These are phyloP conservation scores for Entoloma clypeatum DNA, from an alignment of 1,284 basidiomycete genomes.

Conservation along the genomic window DNA sequence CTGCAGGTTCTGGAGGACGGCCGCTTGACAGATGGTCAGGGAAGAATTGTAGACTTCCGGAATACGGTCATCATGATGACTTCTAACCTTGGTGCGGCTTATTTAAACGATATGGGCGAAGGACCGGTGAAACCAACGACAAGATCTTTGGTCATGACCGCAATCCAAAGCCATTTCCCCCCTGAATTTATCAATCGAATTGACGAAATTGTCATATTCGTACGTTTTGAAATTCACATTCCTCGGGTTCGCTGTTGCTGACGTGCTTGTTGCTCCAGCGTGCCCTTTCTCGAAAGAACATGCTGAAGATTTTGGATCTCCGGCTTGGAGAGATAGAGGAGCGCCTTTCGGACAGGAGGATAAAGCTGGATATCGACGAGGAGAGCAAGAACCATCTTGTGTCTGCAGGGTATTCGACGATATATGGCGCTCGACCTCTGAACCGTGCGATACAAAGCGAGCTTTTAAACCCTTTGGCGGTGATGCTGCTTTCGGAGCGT, in stretches of 20 bases:
- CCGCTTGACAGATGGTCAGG: constrained; percentile 87
- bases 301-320: constrained; percentile 83
- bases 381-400: constrained; percentile 81
- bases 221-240: constrained; percentile 36
- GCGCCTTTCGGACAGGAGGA: constrained; percentile 77
- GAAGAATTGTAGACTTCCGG: constrained; percentile 69
- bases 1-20: constrained; percentile 96
- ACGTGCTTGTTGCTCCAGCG: constrained; percentile 44
- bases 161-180: constrained; percentile 83
- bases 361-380: constrained; percentile 73
- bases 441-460: constrained; percentile 92
- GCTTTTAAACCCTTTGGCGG: constrained; percentile 88
- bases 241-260: constrained; percentile 2
- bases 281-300: constrained; percentile 68
- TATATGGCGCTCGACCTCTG: constrained; percentile 89
- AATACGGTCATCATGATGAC: constrained; percentile 95
- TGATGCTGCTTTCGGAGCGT: constrained; percentile 82
- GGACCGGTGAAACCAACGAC: constrained; percentile 68
- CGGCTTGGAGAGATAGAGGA: constrained; percentile 70
- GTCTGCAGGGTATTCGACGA: constrained; percentile 80
- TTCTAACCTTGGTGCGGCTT: constrained; percentile 82
- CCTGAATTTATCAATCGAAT: constrained; percentile 94
- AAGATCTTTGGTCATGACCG: constrained; percentile 66
- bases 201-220: constrained; percentile 88
- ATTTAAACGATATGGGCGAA: constrained; percentile 74